These are phyloP conservation scores for Physcomitrellopsis africana DNA, from an alignment of 225 moss, liverwort and hornwort species.

Conservation along the genomic window DNA sequence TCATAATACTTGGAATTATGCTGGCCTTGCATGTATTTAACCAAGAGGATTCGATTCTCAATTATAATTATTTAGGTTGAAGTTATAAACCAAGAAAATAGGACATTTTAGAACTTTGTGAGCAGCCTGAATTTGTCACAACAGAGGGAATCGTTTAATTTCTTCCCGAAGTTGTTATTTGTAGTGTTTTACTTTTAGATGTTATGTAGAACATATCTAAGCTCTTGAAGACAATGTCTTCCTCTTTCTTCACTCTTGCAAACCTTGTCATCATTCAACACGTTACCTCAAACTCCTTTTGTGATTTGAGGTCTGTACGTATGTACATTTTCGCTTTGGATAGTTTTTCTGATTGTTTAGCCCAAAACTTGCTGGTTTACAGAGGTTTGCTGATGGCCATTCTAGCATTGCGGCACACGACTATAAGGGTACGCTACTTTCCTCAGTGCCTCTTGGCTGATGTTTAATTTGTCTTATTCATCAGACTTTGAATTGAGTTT, in stretches of 20 bases:
- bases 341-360: constrained; percentile 7
- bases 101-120: neutral
- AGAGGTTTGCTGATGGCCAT: constrained; percentile 90
- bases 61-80: neutral
- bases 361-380: constrained; percentile 37
- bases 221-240: constrained; percentile 14
- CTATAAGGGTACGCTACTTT: constrained; percentile 68
- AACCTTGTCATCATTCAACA: constrained; percentile 4
- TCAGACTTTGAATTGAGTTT: neutral
- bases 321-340: constrained; percentile 4
- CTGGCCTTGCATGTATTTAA: neutral
- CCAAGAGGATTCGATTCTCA: neutral
- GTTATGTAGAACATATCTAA: constrained; percentile 12
- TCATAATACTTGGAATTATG: neutral
- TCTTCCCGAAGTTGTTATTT: neutral
- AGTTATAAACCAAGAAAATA: neutral
- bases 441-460: constrained; percentile 11
- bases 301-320: neutral
- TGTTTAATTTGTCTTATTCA: neutral
- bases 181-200: neutral
- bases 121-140: neutral
- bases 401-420: constrained; percentile 79
- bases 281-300: constrained; percentile 18
- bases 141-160: neutral
- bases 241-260: constrained; percentile 6